These are phyloP conservation scores for Mimosa bimucronata DNA, from an alignment of 306 rosid species.

Conservation along the genomic window DNA sequence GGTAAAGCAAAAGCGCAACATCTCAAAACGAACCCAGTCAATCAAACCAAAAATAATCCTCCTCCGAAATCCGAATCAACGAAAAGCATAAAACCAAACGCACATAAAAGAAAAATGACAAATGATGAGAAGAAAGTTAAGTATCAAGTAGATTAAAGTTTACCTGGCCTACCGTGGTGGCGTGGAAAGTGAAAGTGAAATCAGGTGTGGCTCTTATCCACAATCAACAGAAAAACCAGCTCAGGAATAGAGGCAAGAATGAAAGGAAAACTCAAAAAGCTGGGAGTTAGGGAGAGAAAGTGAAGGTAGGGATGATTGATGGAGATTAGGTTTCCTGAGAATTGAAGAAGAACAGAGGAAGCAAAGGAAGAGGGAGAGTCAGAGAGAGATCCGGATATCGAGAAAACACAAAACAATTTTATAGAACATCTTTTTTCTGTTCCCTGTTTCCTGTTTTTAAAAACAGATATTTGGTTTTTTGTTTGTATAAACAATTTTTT, in stretches of 20 bases:
- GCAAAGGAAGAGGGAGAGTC: too few relatives aligned
- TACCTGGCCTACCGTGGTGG: slow-evolving; percentile 20
- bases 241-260: slow-evolving; percentile 51
- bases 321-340: too few relatives aligned
- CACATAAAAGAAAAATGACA: neutral
- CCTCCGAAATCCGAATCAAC: slow-evolving; percentile 45
- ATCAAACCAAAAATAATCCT: slow-evolving; percentile 10
- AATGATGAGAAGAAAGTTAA: too few relatives aligned
- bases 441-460: too few relatives aligned
- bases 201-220: slow-evolving; percentile 48
- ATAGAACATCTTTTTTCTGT: too few relatives aligned
- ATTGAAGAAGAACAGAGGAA: too few relatives aligned
- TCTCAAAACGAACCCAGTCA: slow-evolving; percentile 42
- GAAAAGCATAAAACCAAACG: slow-evolving; percentile 36
- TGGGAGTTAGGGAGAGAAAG: neutral
- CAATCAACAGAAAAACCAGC: slow-evolving; percentile 50
- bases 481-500: too few relatives aligned
- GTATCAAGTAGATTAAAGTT: slow-evolving; percentile 8
- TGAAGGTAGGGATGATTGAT: too few relatives aligned
- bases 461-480: too few relatives aligned
- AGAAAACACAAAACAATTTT: too few relatives aligned
- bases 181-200: slow-evolving; percentile 63
- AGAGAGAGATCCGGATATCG: too few relatives aligned
- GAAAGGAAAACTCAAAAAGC: too few relatives aligned
- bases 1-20: slow-evolving; percentile 44